Conservation (phyloP, 129 eudicot genomes). For the Flaveria robusta region DNA sequence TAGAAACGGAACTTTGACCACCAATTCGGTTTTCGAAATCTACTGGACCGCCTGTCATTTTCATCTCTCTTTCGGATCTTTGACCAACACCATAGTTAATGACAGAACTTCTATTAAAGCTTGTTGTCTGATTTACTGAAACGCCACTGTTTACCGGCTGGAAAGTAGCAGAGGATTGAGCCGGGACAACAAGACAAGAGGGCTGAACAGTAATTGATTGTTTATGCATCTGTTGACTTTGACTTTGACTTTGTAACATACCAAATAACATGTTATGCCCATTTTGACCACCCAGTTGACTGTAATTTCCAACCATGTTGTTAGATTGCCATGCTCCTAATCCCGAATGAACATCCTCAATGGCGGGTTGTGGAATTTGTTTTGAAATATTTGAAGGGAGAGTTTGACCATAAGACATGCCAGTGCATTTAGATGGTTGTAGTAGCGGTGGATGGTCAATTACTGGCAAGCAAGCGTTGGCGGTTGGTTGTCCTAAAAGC, state of each 20-base stretch:
- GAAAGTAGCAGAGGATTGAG: constrained; percentile 42
- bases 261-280: constrained; percentile 46
- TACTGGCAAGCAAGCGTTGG: constrained; percentile 49
- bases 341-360: constrained; percentile 49
- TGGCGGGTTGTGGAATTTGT: constrained; percentile 42
- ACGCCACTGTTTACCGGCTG: constrained; percentile 46
- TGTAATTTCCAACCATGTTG: constrained; percentile 41
- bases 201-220: constrained; percentile 69
- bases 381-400: constrained; percentile 47
- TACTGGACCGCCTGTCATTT: constrained; percentile 24
- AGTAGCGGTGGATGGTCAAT: constrained; percentile 53
- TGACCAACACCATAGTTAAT: constrained; percentile 47
- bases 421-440: constrained; percentile 49
- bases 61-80: constrained; percentile 38
- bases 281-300: constrained; percentile 43
- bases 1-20: constrained; percentile 32
- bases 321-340: constrained; percentile 47
- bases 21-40: constrained; percentile 29
- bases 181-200: constrained; percentile 69
- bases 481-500: constrained; percentile 59
- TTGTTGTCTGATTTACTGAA: constrained; percentile 41
- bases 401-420: constrained; percentile 60
- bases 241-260: constrained; percentile 46
- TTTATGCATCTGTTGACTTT: constrained; percentile 43
- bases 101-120: constrained; percentile 38